Evolutionary conservation across 306 rosid genomes (phyloP).

Genomic region (Pyrus bretschneideri): DNA sequence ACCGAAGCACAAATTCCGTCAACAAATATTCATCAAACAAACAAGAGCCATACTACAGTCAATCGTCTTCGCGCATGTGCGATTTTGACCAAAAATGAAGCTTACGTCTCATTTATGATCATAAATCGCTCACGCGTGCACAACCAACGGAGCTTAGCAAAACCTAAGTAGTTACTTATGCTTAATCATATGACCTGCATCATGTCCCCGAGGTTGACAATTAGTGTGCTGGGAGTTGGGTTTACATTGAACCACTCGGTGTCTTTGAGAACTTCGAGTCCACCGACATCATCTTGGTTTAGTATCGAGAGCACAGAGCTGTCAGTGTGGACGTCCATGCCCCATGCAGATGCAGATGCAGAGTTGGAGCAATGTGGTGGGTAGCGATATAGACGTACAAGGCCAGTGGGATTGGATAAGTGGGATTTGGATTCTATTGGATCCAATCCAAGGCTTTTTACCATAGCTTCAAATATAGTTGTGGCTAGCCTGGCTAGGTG

Average conservation of each 20-base stretch:
- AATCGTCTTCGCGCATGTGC: not conserved
- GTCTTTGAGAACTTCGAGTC: conserved; percentile 56
- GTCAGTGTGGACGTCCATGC: conserved; percentile 62
- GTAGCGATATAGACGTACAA: conserved; percentile 57
- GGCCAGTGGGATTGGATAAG: conserved; percentile 40
- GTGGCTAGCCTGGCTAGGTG: conserved; percentile 41
- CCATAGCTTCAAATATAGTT: conserved; percentile 39
- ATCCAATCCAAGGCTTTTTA: conserved; percentile 34
- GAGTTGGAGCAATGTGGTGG: conserved; percentile 20
- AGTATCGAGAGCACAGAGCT: conserved; percentile 52
- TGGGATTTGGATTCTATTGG: conserved; percentile 9
- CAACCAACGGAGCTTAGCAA: not conserved
- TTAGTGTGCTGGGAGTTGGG: conserved; percentile 42
- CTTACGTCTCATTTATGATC: not conserved
- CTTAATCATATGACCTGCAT: conserved; percentile 37
- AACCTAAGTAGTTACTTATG: not conserved
- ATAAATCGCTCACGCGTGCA: not conserved
- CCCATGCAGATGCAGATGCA: conserved; percentile 40
- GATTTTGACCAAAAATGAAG: not conserved
- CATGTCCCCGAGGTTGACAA: conserved; percentile 61
- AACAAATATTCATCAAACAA: not conserved
- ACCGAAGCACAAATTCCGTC: not conserved
- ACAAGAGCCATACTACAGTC: not conserved
- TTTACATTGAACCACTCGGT: conserved; percentile 42
- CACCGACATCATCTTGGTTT: conserved; percentile 40